Percentiles rank a stretch among this genome's conserved stretches.
These are phyloP conservation scores for Backusella parvicylindrica DNA, from an alignment of 192 early-diverging fungal genomes.

Conservation along the genomic window DNA sequence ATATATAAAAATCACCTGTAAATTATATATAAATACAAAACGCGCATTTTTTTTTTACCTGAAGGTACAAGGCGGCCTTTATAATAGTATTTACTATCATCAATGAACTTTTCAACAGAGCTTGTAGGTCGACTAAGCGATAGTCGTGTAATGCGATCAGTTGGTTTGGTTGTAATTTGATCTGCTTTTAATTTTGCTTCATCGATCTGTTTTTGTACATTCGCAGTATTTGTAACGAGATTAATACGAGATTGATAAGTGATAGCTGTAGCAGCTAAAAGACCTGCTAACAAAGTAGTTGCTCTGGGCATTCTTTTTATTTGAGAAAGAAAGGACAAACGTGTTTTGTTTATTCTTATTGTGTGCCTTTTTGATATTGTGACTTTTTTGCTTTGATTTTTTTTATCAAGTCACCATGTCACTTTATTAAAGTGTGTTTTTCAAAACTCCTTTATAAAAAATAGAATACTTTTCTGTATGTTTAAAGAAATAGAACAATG, in stretches of 20 bases:
- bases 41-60: background rate
- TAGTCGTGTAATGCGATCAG: background rate
- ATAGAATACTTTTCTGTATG: background rate
- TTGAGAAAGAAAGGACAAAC: background rate
- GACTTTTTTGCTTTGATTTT: background rate
- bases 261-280: background rate
- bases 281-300: background rate
- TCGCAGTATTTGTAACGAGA: background rate
- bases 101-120: constrained; percentile 6
- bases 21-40: background rate
- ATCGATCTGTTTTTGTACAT: constrained; percentile 1
- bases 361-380: background rate
- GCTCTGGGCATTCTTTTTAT: background rate
- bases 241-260: constrained; percentile 9
- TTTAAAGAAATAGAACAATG: background rate
- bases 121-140: background rate
- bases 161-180: background rate
- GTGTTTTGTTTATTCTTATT: background rate
- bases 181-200: constrained; percentile 1
- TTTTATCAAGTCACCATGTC: background rate
- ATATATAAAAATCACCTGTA: background rate
- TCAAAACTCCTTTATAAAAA: background rate
- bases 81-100: constrained; percentile 2
- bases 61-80: constrained; percentile 11
- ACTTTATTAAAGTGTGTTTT: too few relatives aligned